Evolutionary conservation across 805 yeast genomes (phyloP).

Genomic region (Maudiozyma pseudohumilis): DNA sequence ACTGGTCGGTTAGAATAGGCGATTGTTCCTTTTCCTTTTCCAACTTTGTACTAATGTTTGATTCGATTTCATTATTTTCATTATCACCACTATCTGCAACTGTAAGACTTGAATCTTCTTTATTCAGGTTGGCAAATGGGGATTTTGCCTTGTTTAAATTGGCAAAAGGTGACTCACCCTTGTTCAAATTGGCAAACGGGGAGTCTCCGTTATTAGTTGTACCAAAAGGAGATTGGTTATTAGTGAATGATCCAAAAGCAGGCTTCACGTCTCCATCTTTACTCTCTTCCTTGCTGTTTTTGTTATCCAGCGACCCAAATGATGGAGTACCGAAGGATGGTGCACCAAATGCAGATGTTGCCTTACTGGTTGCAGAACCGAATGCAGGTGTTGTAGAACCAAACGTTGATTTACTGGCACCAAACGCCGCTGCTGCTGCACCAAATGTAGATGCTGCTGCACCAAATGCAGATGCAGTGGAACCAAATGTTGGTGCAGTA

Average conservation of each 20-base stretch:
- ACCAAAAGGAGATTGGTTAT: background rate
- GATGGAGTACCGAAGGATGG: background rate
- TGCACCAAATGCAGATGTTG: background rate
- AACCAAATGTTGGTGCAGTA: background rate
- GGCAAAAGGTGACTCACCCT: background rate
- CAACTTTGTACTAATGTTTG: too few relatives aligned
- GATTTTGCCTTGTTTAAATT: constrained; percentile 4
- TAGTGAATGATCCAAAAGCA: constrained; percentile 1
- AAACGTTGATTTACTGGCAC: too few relatives aligned
- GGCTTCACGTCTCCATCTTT: background rate
- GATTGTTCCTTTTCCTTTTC: background rate
- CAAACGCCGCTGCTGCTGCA: too few relatives aligned
- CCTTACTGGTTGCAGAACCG: constrained; percentile 1
- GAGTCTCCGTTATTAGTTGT: background rate
- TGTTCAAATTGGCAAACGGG: background rate
- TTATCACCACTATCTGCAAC: constrained; percentile 6
- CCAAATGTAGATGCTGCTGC: background rate
- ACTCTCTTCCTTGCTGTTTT: constrained; percentile 10
- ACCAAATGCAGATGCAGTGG: constrained; percentile 1
- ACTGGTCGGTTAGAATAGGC: background rate
- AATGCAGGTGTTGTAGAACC: constrained; percentile 8
- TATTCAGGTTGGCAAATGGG: constrained; percentile 1
- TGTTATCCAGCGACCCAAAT: constrained; percentile 16
- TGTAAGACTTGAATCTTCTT: too few relatives aligned
- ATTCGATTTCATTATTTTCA: too few relatives aligned